Percentiles rank a stretch among this genome's conserved stretches.
Conservation (phyloP, 495 filamentous ascomycete genomes). For the Trichoderma erinaceum region DNA sequence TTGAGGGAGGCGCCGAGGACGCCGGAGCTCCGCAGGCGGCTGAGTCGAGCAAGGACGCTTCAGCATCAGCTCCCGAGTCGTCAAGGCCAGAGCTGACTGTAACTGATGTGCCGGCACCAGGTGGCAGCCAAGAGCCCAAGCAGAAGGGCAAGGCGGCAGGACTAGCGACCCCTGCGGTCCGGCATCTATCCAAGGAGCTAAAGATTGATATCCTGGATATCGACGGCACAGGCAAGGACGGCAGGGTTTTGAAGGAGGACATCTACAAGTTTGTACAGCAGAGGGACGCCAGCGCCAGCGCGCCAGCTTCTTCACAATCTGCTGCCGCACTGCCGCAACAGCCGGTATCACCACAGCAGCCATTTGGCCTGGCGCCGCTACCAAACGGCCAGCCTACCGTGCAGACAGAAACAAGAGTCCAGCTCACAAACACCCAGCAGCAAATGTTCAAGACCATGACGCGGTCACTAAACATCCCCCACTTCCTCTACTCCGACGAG, state of each 20-base stretch:
- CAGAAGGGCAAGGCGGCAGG: slow-evolving; percentile 52
- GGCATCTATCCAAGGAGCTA: slow-evolving; percentile 74
- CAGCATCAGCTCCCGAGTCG: not conserved
- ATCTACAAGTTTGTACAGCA: slow-evolving; percentile 62
- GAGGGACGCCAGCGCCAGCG: slow-evolving; percentile 25
- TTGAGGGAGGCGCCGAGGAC: slow-evolving; percentile 46
- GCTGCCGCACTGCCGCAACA: slow-evolving; percentile 6
- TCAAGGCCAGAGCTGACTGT: not conserved
- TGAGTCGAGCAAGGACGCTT: slow-evolving; percentile 21
- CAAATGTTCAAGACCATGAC: slow-evolving; percentile 99
- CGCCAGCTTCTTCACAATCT: slow-evolving; percentile 17
- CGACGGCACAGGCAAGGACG: slow-evolving; percentile 82
- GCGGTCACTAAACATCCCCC: slow-evolving; percentile 77
- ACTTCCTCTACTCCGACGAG: slow-evolving; percentile 89
- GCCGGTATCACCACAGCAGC: not conserved
- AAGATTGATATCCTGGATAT: slow-evolving; percentile 71
- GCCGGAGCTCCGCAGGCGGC: slow-evolving; percentile 37
- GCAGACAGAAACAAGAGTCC: slow-evolving; percentile 59
- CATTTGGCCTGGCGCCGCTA: slow-evolving; percentile 16
- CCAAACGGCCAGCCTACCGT: slow-evolving; percentile 17
- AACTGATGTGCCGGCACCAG: slow-evolving; percentile 3
- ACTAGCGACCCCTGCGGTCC: slow-evolving; percentile 87
- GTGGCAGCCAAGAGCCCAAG: slow-evolving; percentile 15
- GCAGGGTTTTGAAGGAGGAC: slow-evolving; percentile 89
- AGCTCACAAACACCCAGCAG: slow-evolving; percentile 70